Evolutionary conservation across 1,284 basidiomycete genomes (phyloP).

Genomic region (Coriolopsis trogii): DNA sequence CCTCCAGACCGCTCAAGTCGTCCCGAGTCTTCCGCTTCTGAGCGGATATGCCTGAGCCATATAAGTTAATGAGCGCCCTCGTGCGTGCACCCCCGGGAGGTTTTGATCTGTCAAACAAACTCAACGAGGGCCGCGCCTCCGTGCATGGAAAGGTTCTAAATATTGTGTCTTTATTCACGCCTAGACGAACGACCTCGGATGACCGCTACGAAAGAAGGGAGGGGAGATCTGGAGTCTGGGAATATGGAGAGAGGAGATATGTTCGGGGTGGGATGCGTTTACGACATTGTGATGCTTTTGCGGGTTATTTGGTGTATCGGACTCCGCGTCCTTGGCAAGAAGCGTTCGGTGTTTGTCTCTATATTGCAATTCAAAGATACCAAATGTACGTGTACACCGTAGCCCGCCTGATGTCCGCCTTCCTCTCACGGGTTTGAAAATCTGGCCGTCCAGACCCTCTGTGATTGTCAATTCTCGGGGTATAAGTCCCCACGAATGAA

Average conservation of each 20-base stretch:
- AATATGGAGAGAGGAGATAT: neutral
- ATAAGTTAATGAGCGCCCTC: neutral
- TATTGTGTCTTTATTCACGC: conserved; percentile 15
- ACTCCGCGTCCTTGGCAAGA: neutral
- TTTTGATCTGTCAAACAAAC: conserved; percentile 5
- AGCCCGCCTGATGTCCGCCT: neutral
- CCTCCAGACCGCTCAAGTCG: conserved; percentile 10
- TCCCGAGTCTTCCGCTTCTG: conserved; percentile 31
- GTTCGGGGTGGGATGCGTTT: neutral
- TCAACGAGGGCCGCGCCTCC: conserved; percentile 3
- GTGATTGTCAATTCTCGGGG: neutral
- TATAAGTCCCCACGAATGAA: no score
- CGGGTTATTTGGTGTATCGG: neutral
- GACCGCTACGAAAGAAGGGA: conserved; percentile 1
- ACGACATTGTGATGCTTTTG: neutral
- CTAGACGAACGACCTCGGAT: conserved; percentile 12
- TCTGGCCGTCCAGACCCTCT: neutral
- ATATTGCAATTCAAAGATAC: neutral
- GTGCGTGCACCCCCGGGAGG: neutral
- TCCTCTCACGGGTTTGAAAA: neutral
- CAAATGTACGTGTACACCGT: neutral
- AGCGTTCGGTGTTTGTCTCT: neutral
- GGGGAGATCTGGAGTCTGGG: neutral
- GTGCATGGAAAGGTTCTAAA: neutral
- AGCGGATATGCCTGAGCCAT: neutral